Conservation (phyloP, 1,284 basidiomycete genomes). For the Cystobasidium pallidum region DNA sequence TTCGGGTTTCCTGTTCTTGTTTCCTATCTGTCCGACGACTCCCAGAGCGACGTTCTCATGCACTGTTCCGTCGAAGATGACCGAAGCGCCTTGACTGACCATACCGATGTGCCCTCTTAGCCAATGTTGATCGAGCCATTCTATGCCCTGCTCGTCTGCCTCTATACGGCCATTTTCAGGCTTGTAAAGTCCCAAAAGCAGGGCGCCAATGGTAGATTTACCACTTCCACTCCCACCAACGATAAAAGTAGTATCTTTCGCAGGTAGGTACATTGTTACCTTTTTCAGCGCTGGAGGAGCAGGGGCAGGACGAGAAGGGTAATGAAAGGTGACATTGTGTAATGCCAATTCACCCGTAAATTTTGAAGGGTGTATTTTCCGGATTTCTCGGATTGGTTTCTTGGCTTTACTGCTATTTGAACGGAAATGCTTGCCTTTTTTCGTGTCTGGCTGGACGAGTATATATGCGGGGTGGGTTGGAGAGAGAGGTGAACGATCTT, state of each 20-base stretch:
- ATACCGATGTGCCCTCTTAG: constrained; percentile 72
- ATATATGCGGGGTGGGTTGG: constrained; percentile 18
- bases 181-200: constrained; percentile 78
- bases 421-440: constrained; percentile 27
- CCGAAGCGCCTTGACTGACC: constrained; percentile 73
- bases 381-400: constrained; percentile 45
- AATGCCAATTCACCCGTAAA: constrained; percentile 74
- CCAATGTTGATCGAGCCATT: constrained; percentile 76
- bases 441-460: constrained; percentile 22
- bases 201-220: constrained; percentile 85
- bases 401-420: constrained; percentile 16
- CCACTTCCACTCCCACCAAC: constrained; percentile 89
- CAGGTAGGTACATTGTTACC: constrained; percentile 75
- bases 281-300: constrained; percentile 63
- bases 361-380: constrained; percentile 51
- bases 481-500: constrained; percentile 23
- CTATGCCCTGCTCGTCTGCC: constrained; percentile 79
- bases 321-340: constrained; percentile 76
- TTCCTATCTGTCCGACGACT: constrained; percentile 61
- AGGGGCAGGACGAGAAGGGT: constrained; percentile 72
- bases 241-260: constrained; percentile 86
- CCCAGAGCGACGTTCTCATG: constrained; percentile 90
- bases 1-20: constrained; percentile 53
- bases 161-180: constrained; percentile 61
- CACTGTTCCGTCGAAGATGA: constrained; percentile 78